phyloP scores from a whole-genome alignment of 257 asterid genomes.

The Ligustrum vulgare region DNA sequence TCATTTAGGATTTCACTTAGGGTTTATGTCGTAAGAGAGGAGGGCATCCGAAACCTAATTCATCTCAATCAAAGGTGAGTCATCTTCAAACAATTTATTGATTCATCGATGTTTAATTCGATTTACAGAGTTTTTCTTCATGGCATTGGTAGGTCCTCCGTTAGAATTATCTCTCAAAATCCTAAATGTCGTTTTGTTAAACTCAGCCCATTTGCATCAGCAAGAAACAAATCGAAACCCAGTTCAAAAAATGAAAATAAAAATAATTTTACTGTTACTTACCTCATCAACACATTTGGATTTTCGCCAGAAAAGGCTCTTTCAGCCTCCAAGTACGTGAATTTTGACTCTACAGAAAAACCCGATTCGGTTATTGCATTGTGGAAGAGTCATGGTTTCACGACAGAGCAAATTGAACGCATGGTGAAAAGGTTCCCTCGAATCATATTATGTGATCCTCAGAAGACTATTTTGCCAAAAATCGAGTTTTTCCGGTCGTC shows the following conservation, averaged over 20 bases:
- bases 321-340: conserved; percentile 22
- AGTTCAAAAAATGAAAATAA: background rate
- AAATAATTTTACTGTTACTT: conserved; percentile 17
- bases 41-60: background rate
- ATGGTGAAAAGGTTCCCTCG: conserved; percentile 15
- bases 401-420: conserved; percentile 24
- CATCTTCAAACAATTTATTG: background rate
- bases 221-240: conserved; percentile 7
- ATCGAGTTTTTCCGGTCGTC: conserved; percentile 21
- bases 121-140: conserved; percentile 5
- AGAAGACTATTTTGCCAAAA: conserved; percentile 31
- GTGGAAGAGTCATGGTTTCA: conserved; percentile 24
- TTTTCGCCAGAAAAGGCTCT: conserved; percentile 29
- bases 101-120: conserved; percentile 17
- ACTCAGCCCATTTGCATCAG: conserved; percentile 10
- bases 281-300: conserved; percentile 24
- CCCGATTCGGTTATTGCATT: conserved; percentile 31
- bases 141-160: background rate
- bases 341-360: conserved; percentile 21
- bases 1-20: background rate
- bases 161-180: background rate
- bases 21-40: background rate
- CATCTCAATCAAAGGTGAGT: conserved; percentile 3
- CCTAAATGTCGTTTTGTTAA: background rate
- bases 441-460: conserved; percentile 12